Evolutionary conservation across 2,329 filamentous ascomycete genomes (phyloP), one percentile per base, ranked within the genome.

Genomic region (Mariannaea sp.): DNA sequence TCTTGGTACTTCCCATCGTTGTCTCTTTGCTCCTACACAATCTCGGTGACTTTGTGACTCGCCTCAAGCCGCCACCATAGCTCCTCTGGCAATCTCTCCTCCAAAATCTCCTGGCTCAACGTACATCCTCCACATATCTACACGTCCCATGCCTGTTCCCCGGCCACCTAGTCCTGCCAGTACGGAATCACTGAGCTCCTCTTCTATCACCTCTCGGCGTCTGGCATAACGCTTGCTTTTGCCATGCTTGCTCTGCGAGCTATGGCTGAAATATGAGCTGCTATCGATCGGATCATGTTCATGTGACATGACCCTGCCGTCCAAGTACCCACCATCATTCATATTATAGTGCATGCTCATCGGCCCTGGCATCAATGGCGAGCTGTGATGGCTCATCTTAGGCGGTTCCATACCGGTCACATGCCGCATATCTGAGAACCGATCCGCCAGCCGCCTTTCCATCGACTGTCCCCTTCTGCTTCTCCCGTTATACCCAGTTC

Each of bases 401-500:
- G 44, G 65, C 57, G 60, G 56, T 2, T 59, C 59, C 56, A 64
- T 58, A 8, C 38, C 49, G 4, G 58, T 55, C 56, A 58, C 48
- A 16, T 66, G 69, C 16, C 76, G 73, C 48, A 68, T 69, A 45
- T 80, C 80, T 14, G 77, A 71, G 55, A 82, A 77, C 8, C 80
- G 73, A 33, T 78, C 78, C 3, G 79, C 80, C 8, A 81, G 72
- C 17, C 80, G 76, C 38, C 75, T 74, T 50, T 82, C 79, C 64
- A 79, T 71, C 3, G 79, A 79, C 14, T 67, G 71, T 7, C 69
- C 71, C 17, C 75, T 70, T 39, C 78, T 73, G 7, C 73, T 73
- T 26, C 74, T 73, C 49, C 70, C 75, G n/a, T 74, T 73, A 2
- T 82, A 81, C 49, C 77, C 74, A 8, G 66, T 65, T 9, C 69